These are phyloP conservation scores for Moringa oleifera DNA, from an alignment of 345 rosid species.

Conservation along the genomic window DNA sequence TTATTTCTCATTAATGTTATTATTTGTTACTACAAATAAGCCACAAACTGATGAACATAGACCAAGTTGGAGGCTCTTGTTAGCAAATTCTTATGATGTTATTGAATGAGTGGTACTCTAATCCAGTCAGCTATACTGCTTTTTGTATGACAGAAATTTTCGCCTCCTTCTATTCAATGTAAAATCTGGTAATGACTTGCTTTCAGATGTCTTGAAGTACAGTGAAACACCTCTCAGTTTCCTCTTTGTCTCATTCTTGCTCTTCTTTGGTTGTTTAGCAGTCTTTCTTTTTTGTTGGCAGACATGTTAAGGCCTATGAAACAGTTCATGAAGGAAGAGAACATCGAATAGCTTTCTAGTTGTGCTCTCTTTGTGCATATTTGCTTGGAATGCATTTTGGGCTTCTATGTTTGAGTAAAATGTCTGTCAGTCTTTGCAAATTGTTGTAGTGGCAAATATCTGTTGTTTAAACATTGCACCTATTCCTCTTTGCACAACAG, in stretches of 20 bases:
- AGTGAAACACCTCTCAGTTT: background rate
- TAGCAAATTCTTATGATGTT: too few species aligned
- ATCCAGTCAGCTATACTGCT: too few species aligned
- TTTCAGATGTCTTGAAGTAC: background rate
- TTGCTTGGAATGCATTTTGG: background rate
- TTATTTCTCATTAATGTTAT: too few species aligned
- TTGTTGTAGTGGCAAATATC: background rate
- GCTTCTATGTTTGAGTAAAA: background rate
- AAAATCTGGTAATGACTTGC: background rate
- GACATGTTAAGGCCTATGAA: background rate
- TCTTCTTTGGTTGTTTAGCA: background rate
- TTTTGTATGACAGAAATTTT: background rate
- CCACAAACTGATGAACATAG: too few species aligned
- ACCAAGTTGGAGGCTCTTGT: too few species aligned
- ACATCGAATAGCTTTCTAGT: background rate
- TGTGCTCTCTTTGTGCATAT: background rate
- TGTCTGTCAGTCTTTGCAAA: constrained; percentile 5
- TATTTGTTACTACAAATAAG: too few species aligned
- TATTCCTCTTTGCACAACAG: background rate
- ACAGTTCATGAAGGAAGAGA: background rate
- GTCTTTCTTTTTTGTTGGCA: background rate
- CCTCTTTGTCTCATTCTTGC: background rate
- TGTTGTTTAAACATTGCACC: too few species aligned
- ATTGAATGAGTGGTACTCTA: too few species aligned
- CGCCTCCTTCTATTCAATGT: background rate